Conservation (phyloP, 2,329 filamentous ascomycete genomes). For the Penicillium decumbens region DNA sequence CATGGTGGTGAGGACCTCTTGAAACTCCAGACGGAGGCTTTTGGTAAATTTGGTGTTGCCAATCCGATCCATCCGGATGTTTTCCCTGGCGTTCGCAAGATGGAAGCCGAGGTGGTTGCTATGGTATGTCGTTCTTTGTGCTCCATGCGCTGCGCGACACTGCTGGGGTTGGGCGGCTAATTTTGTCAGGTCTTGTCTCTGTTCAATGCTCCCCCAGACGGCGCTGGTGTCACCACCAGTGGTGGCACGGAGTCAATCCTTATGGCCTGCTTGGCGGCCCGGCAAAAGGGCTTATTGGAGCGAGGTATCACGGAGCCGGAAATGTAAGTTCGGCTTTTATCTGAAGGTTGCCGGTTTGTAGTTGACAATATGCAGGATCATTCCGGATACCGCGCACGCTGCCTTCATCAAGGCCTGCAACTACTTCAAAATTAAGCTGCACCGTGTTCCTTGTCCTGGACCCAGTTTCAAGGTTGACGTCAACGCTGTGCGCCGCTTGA, state of each 20-base stretch:
- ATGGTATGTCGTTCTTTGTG: slow-evolving; percentile 59
- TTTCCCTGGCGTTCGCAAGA: slow-evolving; percentile 95
- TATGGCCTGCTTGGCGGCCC: slow-evolving; percentile 86
- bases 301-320: slow-evolving; percentile 87
- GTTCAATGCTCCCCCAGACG: slow-evolving; percentile 83
- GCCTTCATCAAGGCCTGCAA: slow-evolving; percentile 92
- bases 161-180: background rate
- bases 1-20: slow-evolving; percentile 81
- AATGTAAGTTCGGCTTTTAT: slow-evolving; percentile 58
- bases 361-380: slow-evolving; percentile 57
- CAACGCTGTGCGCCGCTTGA: slow-evolving; percentile 69
- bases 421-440: slow-evolving; percentile 96
- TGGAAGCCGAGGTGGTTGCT: slow-evolving; percentile 96
- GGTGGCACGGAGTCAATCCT: slow-evolving; percentile 96
- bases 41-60: slow-evolving; percentile 86
- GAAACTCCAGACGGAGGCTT: slow-evolving; percentile 84
- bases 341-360: background rate
- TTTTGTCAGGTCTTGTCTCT: slow-evolving; percentile 58
- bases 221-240: slow-evolving; percentile 82
- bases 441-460: slow-evolving; percentile 80
- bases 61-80: slow-evolving; percentile 98
- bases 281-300: slow-evolving; percentile 82
- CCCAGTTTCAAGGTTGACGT: slow-evolving; percentile 81
- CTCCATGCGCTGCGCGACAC: background rate
- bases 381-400: slow-evolving; percentile 90